Evolutionary conservation across 768 basidiomycete species (phyloP), one percentile per base, ranked within the genome.

Genomic region (Leccinum subgranulosum): DNA sequence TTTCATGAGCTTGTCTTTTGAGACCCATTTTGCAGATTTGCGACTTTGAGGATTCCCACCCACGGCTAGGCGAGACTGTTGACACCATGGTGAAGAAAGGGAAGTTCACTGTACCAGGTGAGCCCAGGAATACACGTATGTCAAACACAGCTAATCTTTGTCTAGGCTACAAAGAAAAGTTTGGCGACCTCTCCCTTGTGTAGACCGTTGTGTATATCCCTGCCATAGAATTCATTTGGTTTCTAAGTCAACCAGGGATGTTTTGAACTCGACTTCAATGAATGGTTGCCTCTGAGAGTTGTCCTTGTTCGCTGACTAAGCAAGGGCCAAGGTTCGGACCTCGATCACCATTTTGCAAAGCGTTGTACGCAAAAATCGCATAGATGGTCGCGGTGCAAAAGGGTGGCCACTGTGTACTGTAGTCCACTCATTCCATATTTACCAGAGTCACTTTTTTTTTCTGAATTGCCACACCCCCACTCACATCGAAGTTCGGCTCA

Each of bases 101-200:
- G 75, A 97, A 98, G 80, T 97, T 93, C 89, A 93, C 89, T 68
- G 95, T 98, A 57, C 96, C 96, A 68, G 95, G 94, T 88, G 71
- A 54, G 80, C 17, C 15, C 15, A 19, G 15, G 15, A 15, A 19
- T 4, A 2, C 15, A 15, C 28, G 1, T 41, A 17, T 23, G 23
- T 17, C 17, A 29, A 49, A 33, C 27, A 17, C 34, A 10, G n/a
- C 60, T 57, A 31, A 63, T 39, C 41, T 56, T 48, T 49, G 25
- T 52, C 33, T 66, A 90, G 88, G 90, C 36, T 92, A 92, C 85
- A 87, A 91, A 81, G 94, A 96, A 84, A 95, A 95, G 80, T 96
- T 94, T 73, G 94, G 94, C 70, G 92, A 96, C 74, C 85, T 95
- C 75, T 88, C 91, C 60, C 79, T 95, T 72, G 85, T 94, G 86